Base-by-base conservation (phyloP, 257 asterid genomes). In the Thymus mandschuricus region DNA sequence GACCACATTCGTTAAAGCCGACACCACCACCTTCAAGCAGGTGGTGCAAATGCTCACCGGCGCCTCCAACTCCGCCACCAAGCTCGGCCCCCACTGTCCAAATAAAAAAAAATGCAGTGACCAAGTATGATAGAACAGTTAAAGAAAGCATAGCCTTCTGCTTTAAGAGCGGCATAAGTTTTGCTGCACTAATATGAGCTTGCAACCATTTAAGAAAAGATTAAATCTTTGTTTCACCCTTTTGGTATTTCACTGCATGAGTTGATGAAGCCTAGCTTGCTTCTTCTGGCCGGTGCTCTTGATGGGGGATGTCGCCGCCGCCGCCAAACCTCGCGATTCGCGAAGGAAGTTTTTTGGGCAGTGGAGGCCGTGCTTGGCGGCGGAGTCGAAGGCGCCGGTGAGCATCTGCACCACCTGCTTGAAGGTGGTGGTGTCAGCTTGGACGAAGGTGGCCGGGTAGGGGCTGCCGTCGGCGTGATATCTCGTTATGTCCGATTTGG, bases 21-120 rank as follows among this genome's bases (percentile, higher is more conserved):
- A 90, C 78, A 80, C 98, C 13, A 73, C 89, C 55, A 80, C 86
- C 45, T 92, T 92, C 92, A 92, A 92, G 35, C 98, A 90, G 72
- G 98, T 92, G 0, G 98, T 90, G n/a, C 98, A 92, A 77, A 86
- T 89, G 92, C 96, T 92, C 27, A 92, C 98, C 69, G 98, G 98
- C 51, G 82, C 97, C 34, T 76, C 95, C 45, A 88, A 81, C n/a
- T n/a, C n/a, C n/a, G n/a, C n/a, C n/a, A n/a, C n/a, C n/a, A n/a
- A n/a, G n/a, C n/a, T n/a, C 46, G 80, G 86, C 27, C 52, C 84
- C 58, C 72, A 76, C n/a, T 35, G 41, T 1, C 41, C 89, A 46
- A 85, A 81, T 80, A n/a, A n/a, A n/a, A n/a, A n/a, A n/a, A n/a
- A n/a, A n/a, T n/a, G n/a, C n/a, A n/a, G n/a, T n/a, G n/a, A n/a